Evolutionary conservation across 2,329 filamentous ascomycete genomes (phyloP).

Genomic region (Colletotrichum kahawae): DNA sequence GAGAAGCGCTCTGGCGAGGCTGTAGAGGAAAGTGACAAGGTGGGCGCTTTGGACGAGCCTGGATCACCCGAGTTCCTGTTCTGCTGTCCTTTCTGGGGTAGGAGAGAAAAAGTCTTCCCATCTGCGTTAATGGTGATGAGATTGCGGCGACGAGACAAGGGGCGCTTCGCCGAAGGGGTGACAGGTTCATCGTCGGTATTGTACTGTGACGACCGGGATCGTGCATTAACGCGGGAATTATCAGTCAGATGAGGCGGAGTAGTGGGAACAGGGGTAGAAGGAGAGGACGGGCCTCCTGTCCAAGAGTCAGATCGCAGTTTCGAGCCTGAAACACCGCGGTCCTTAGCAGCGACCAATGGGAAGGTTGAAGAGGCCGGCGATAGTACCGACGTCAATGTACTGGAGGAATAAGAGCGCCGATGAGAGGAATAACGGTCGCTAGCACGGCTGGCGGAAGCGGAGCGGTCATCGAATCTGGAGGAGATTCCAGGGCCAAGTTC

Average conservation of each 20-base stretch:
- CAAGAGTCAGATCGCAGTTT: constrained; percentile 41
- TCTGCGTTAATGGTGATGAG: constrained; percentile 58
- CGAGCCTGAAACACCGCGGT: constrained; percentile 50
- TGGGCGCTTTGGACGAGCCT: constrained; percentile 42
- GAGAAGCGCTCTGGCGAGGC: constrained; percentile 56
- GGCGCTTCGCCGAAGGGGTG: constrained; percentile 30
- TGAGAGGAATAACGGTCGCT: constrained; percentile 8
- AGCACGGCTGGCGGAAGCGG: not conserved
- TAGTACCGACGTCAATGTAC: constrained; percentile 16
- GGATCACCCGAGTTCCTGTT: not conserved
- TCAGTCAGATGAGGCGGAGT: constrained; percentile 42
- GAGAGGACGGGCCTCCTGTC: constrained; percentile 34
- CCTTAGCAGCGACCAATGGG: constrained; percentile 41
- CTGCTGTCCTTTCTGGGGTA: constrained; percentile 33
- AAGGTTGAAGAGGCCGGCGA: constrained; percentile 23
- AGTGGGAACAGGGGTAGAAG: constrained; percentile 40
- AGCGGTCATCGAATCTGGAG: constrained; percentile 6
- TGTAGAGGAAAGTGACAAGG: constrained; percentile 49
- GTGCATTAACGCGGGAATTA: constrained; percentile 43
- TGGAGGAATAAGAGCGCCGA: constrained; percentile 29
- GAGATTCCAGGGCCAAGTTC: not conserved
- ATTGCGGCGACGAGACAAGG: constrained; percentile 45
- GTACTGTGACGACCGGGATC: constrained; percentile 26
- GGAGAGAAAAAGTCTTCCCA: constrained; percentile 61
- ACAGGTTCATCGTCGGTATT: constrained; percentile 21